Evolutionary conservation across 805 yeast genomes (phyloP), one percentile per base, ranked within the genome.

Genomic region (Hagleromyces aurorensis): DNA sequence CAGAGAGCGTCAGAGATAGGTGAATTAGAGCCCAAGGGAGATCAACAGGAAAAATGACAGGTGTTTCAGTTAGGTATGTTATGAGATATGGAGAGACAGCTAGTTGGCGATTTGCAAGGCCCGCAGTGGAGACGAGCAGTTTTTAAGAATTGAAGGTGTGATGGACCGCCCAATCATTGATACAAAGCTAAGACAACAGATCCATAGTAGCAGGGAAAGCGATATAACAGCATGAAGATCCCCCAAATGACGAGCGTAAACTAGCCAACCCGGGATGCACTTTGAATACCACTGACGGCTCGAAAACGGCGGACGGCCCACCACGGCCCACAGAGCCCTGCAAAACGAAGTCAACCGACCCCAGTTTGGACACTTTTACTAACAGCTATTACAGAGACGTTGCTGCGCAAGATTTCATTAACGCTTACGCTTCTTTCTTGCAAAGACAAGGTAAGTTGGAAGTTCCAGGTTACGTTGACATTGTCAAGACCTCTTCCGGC

Each of bases 391-490:
- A 56, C 59, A 86, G 96, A 82, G 98, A 91, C 96, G 98, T 91
- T 72, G 96, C 97, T 73, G 98, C 98, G 70, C 97, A 91, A 82
- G 93, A 84, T 54, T 91, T 91, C 76, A 89, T 91, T 72, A 86
- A 85, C 77, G 95, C 97, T 72, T 91, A 91, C 78, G 97, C 98
- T 62, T 83, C 83, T 67, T 91, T 91, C 84, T 83, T 91, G 72
- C 97, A 91, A 78, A 86, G 97, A 73, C 98, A 93, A 77, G 98
- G 97, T 78, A 87, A 86, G 72, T 80, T 91, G 65, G 97, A 89
- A 69, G 91, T 91, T 61, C 98, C 98, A 75, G 96, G 96, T 69
- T 91, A 87, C 82, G 97, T 91, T 67, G 98, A 91, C 76, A 70
- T 89, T 59, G 98, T 91, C 74, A 91, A 91, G 86, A 91, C 98